Base-by-base conservation (phyloP, 805 yeast species). In the Brettanomyces bruxellensis region DNA sequence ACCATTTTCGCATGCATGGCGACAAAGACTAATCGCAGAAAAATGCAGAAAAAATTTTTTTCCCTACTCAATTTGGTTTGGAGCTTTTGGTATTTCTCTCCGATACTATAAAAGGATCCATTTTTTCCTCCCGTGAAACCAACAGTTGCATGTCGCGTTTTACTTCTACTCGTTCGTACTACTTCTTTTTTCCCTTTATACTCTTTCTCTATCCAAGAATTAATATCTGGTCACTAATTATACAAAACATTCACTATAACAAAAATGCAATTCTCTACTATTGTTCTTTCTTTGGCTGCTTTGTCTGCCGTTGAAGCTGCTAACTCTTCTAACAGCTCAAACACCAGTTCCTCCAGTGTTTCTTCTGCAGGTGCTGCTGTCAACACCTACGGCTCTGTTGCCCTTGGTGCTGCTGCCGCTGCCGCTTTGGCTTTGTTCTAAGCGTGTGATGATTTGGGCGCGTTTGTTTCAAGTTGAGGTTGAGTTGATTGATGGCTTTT, bases 371-470 rank as follows among this genome's bases (percentile, higher is more conserved):
- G 62, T 59, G 66, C 66, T 35, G 55, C 58, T 28, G 54, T 64
- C 58, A 64, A 70, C 72, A 57, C 62, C 61, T 55, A 59, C 68
- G 80, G 81, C 70, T 84, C 87, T 64, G 82, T 85, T 71, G 78
- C 80, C 64, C 70, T 82, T 60, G 90, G 88, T 77, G 89, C 86
- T 60, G 86, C 82, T 65, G 86, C 84, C 57, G 90, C 89, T 56
- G 90, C 89, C 62, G 90, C 87, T 76, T 81, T 82, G 46, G 70
- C 71, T 58, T 56, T 66, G 50, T 60, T 66, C 55, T 66, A 66
- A 62, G 62, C 48, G 23, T 35, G 38, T 3, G 8, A 6, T 7
- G 7, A n/a, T 35, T 7, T 12, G 38, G 3, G 13, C 38, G 23
- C 14, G 23, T 12, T 18, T n/a, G 7, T 35, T 35, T 35, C 3